These are phyloP conservation scores for Phyllosticta paracitricarpa DNA, from an alignment of 2,329 filamentous ascomycete species.

Conservation along the genomic window DNA sequence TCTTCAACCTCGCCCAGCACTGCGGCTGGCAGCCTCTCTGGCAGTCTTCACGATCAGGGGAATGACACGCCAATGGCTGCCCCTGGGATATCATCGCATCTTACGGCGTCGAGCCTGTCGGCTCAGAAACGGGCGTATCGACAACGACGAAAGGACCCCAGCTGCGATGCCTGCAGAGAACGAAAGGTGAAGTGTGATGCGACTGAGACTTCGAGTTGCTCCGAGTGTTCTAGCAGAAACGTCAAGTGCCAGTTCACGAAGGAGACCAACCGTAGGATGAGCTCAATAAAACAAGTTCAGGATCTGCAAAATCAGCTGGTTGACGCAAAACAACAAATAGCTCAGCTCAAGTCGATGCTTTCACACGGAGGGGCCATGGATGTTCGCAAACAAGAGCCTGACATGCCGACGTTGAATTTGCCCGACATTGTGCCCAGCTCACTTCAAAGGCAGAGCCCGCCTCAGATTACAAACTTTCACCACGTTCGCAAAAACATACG, in stretches of 20 bases:
- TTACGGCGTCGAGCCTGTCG: slow-evolving; percentile 45
- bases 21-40: slow-evolving; percentile 22
- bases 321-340: slow-evolving; percentile 69
- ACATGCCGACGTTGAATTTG: slow-evolving; percentile 21
- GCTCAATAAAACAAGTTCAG: slow-evolving; percentile 97
- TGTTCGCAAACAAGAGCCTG: slow-evolving; percentile 21
- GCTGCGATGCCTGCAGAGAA: slow-evolving; percentile 93
- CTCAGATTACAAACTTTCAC: slow-evolving; percentile 56
- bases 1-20: slow-evolving; percentile 27
- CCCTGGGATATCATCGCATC: slow-evolving; percentile 31
- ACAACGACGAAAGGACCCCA: slow-evolving; percentile 90
- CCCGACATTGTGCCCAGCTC: slow-evolving; percentile 31
- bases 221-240: slow-evolving; percentile 91
- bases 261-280: slow-evolving; percentile 97
- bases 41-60: slow-evolving; percentile 16
- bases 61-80: slow-evolving; percentile 26
- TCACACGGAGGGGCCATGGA: slow-evolving; percentile 39
- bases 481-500: slow-evolving; percentile 63
- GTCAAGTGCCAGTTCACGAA: slow-evolving; percentile 99
- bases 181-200: slow-evolving; percentile 80
- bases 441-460: slow-evolving; percentile 41
- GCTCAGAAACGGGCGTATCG: slow-evolving; percentile 89
- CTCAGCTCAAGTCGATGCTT: slow-evolving; percentile 58
- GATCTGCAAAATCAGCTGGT: slow-evolving; percentile 89
- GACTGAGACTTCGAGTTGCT: slow-evolving; percentile 91